Evolutionary conservation across 192 early-diverging fungal genomes (phyloP).

Genomic region (Phlyctochytrium bullatum): DNA sequence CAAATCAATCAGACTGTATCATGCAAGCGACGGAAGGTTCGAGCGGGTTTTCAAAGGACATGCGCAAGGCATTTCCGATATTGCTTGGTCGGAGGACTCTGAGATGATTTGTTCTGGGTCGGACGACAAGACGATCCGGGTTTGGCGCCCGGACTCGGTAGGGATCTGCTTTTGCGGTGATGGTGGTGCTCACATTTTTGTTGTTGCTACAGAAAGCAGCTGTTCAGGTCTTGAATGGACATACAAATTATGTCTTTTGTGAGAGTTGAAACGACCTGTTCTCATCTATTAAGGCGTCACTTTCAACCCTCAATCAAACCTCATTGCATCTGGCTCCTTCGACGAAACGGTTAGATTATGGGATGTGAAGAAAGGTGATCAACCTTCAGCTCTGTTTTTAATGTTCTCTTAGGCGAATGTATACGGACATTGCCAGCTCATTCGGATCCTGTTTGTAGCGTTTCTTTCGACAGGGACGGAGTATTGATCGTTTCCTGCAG

Average conservation of each 20-base stretch:
- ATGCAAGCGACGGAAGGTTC: constrained; percentile 80
- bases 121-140: constrained; percentile 92
- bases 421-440: constrained; percentile 90
- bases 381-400: background rate
- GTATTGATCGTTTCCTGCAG: constrained; percentile 93
- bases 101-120: constrained; percentile 82
- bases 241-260: constrained; percentile 96
- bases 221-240: constrained; percentile 79
- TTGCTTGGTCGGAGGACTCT: constrained; percentile 95
- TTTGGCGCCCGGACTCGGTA: constrained; percentile 85
- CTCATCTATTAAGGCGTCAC: constrained; percentile 55
- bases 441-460: constrained; percentile 91
- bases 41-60: constrained; percentile 88
- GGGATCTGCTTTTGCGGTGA: constrained; percentile 1
- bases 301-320: constrained; percentile 89
- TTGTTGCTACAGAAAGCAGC: constrained; percentile 68
- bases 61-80: constrained; percentile 88
- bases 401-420: constrained; percentile 65
- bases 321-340: constrained; percentile 97
- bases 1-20: constrained; percentile 93
- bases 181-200: background rate
- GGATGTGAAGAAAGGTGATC: constrained; percentile 82
- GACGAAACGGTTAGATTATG: constrained; percentile 96
- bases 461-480: constrained; percentile 97
- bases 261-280: background rate